These are phyloP conservation scores for Plasmodium reichenowi DNA, from an alignment of 169 alveolate genomes.

Conservation along the genomic window DNA sequence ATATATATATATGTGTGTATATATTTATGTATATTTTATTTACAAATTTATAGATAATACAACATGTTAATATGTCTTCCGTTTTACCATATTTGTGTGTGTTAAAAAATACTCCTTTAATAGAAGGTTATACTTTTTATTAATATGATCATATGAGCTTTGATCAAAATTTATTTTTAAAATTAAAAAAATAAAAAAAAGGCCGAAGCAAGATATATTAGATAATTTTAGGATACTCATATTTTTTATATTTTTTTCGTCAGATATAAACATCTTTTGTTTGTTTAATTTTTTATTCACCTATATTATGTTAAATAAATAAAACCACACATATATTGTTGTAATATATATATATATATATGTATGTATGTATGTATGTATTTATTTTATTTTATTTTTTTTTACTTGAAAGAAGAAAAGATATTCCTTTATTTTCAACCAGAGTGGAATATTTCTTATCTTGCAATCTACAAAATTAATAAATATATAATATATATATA, in stretches of 20 bases:
- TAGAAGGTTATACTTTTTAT: conserved; percentile 2
- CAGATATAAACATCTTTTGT: background rate
- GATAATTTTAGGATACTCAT: conserved; percentile 8
- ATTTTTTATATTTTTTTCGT: conserved; percentile 9
- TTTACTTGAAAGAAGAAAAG: conserved; percentile 18
- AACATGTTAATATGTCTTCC: no score
- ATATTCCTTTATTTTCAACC: conserved; percentile 10
- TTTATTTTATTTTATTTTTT: background rate
- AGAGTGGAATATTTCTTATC: background rate
- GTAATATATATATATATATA: background rate
- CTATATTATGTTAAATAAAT: background rate
- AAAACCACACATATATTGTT: no score
- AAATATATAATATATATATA: background rate
- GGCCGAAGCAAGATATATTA: conserved; percentile 13
- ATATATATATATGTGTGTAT: background rate
- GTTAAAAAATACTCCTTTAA: conserved; percentile 26
- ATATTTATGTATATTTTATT: background rate
- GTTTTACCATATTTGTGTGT: conserved; percentile 12
- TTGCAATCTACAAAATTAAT: conserved; percentile 14
- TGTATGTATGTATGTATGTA: background rate
- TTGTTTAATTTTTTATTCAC: background rate
- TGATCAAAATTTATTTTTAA: conserved; percentile 33
- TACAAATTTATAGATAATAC: background rate
- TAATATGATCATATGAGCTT: conserved; percentile 7
- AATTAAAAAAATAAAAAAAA: conserved; percentile 39